Percentiles rank a stretch among this genome's conserved stretches.
phyloP scores from a whole-genome alignment of 2,329 filamentous ascomycete genomes.

The Epichloe coenophiala region DNA sequence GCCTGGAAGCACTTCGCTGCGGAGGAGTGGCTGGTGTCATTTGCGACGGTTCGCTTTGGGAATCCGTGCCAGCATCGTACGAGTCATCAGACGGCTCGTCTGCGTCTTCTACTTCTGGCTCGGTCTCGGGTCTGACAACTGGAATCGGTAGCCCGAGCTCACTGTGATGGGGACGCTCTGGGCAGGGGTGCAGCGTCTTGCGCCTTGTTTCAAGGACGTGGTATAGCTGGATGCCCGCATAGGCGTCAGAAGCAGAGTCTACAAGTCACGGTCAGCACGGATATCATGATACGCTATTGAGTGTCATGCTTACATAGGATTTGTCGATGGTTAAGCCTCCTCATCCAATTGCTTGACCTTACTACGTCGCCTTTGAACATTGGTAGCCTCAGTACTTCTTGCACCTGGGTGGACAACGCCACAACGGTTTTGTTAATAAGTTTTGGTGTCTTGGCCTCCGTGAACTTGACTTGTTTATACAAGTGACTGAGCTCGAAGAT shows the following conservation, averaged over 20 bases:
- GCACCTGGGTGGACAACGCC: slow-evolving; percentile 53
- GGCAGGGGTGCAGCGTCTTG: slow-evolving; percentile 50
- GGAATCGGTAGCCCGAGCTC: slow-evolving; percentile 55
- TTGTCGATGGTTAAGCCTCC: slow-evolving; percentile 47
- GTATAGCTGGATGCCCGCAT: slow-evolving; percentile 63
- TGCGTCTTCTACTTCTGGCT: not conserved
- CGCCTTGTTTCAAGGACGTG: slow-evolving; percentile 57
- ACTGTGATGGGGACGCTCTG: slow-evolving; percentile 54
- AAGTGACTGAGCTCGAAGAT: slow-evolving; percentile 74
- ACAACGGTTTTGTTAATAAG: slow-evolving; percentile 55
- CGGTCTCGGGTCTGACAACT: slow-evolving; percentile 17
- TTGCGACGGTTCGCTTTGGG: not conserved
- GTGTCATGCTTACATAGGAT: slow-evolving; percentile 46
- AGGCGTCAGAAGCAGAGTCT: slow-evolving; percentile 75
- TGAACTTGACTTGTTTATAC: slow-evolving; percentile 62
- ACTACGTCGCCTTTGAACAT: slow-evolving; percentile 60
- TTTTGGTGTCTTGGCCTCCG: slow-evolving; percentile 31
- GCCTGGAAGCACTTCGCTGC: not conserved
- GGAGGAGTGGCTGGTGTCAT: not conserved
- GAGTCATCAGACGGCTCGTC: not conserved
- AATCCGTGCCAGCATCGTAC: not conserved
- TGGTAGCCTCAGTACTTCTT: slow-evolving; percentile 58
- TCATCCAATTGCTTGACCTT: slow-evolving; percentile 62
- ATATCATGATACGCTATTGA: not conserved
- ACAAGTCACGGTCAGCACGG: not conserved